Conservation (phyloP, 2,329 filamentous ascomycete species). For the Ambrosiella cleistominuta region DNA sequence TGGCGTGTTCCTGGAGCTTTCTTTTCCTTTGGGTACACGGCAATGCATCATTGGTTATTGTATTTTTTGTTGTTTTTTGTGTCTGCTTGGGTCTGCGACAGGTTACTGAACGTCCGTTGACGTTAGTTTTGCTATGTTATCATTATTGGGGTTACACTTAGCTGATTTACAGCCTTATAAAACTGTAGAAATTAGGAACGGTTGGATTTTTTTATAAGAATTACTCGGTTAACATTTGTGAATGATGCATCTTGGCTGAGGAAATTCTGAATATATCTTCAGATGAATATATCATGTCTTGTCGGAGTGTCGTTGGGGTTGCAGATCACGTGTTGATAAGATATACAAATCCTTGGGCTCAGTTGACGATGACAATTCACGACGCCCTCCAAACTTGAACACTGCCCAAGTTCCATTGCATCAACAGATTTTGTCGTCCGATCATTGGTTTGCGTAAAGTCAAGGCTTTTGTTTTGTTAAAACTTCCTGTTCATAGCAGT, state of each 20-base stretch:
- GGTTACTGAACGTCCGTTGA: conserved; percentile 8
- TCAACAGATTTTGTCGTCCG: no score
- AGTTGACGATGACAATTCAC: background rate
- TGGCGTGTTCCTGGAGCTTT: conserved; percentile 1
- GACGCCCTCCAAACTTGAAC: background rate
- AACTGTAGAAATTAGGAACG: conserved; percentile 8
- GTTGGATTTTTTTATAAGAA: conserved; percentile 1
- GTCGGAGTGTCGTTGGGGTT: background rate
- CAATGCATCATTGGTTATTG: conserved; percentile 7
- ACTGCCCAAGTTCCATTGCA: no score
- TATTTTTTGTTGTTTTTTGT: background rate
- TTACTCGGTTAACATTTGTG: background rate
- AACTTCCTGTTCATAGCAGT: no score
- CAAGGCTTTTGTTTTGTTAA: no score
- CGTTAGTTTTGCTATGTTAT: conserved; percentile 6
- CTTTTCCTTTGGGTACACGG: background rate
- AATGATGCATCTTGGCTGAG: background rate
- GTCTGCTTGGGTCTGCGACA: conserved; percentile 7
- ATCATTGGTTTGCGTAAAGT: no score
- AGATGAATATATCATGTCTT: background rate
- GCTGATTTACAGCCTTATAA: background rate
- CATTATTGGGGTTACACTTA: background rate
- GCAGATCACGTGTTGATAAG: conserved; percentile 3
- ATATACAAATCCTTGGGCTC: background rate
- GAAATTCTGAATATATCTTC: background rate